Base-by-base conservation (phyloP, 2,329 filamentous ascomycete genomes). In the Aspergillus neoniger region DNA sequence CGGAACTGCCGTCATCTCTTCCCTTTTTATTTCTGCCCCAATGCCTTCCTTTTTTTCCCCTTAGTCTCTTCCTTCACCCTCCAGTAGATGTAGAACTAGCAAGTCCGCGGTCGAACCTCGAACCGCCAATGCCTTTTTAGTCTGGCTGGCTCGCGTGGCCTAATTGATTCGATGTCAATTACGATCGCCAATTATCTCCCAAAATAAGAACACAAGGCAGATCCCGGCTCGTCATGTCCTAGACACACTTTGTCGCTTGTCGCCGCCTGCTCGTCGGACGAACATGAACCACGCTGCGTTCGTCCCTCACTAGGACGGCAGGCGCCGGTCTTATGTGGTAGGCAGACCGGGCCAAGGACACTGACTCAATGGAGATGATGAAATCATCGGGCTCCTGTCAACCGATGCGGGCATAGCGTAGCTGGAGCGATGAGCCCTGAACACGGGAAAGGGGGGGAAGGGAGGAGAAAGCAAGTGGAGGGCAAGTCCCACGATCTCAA, bases 161-260 rank as follows among this genome's bases (percentile, higher is more conserved):
- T 14, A 23, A 50, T 17, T 50, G 47, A 50, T 50, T 50, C 47
- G 47, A 50, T 19, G 47, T 30, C n/a, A 12, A 50, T 12, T 8
- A 6, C 47, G 28, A 50, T 50, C 47, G 47, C 47, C 47, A 50
- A 50, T 30, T 50, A 32, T 50, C 23, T 30, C 47, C 47, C 47
- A 50, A 50, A 50, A 19, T n/a, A 21, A 36, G 19, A n/a, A 6
- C 41, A 44, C 15, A 50, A 30, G 25, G 25, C 25, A 50, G n/a
- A 36, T 36, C n/a, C 25, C 25, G 47, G 9, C 15, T 14, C n/a
- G n/a, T 12, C 19, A 12, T 44, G 25, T 3, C 47, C 25, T 50
- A 30, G 15, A 28, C 47, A 17, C 15, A 30, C 15, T 8, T 30
- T n/a, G 28, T 30, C 47, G 23, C 47, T 28, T 23, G 32, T 30